Percentiles rank a stretch among this genome's conserved stretches.
Evolutionary conservation across 2,329 filamentous ascomycete genomes (phyloP).

Genomic region (Sporothrix luriei): DNA sequence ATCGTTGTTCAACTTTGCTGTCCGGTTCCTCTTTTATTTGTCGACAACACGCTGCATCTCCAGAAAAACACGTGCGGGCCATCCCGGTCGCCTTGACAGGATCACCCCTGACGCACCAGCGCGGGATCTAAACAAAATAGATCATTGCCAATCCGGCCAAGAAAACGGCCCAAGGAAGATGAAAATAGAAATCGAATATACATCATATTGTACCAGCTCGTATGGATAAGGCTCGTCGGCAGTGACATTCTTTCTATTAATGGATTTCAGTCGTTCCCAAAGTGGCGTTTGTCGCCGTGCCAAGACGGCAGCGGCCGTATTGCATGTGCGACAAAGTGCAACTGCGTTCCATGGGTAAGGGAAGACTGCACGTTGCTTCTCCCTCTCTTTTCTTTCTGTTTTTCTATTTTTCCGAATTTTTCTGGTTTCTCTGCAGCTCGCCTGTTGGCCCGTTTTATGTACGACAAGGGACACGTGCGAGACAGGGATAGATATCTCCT

Average conservation of each 20-base stretch:
- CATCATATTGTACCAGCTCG: too few relatives aligned
- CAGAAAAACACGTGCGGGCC: conserved; percentile 20
- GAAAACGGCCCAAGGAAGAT: neutral
- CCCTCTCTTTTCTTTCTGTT: too few relatives aligned
- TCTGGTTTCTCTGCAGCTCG: neutral
- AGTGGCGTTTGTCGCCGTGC: neutral
- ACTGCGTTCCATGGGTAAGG: neutral
- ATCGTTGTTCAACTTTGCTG: neutral
- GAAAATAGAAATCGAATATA: too few relatives aligned
- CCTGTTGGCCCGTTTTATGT: neutral
- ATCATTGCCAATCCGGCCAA: neutral
- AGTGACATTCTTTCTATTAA: neutral
- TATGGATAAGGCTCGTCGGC: too few relatives aligned
- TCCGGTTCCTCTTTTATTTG: neutral
- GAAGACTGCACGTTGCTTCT: neutral
- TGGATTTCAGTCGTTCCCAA: neutral
- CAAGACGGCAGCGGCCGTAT: conserved; percentile 23
- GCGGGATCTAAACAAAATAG: conserved; percentile 3
- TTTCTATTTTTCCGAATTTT: neutral
- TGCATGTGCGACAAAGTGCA: neutral
- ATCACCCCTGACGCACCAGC: neutral
- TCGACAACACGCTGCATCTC: neutral
- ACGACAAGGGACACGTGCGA: neutral
- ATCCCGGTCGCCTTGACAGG: neutral
- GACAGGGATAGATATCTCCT: neutral